A percentile compares a stretch with the other conserved stretches of the same genome.
phyloP scores from a whole-genome alignment of 2,329 filamentous ascomycete genomes.

The Diaporthe nobilis region DNA sequence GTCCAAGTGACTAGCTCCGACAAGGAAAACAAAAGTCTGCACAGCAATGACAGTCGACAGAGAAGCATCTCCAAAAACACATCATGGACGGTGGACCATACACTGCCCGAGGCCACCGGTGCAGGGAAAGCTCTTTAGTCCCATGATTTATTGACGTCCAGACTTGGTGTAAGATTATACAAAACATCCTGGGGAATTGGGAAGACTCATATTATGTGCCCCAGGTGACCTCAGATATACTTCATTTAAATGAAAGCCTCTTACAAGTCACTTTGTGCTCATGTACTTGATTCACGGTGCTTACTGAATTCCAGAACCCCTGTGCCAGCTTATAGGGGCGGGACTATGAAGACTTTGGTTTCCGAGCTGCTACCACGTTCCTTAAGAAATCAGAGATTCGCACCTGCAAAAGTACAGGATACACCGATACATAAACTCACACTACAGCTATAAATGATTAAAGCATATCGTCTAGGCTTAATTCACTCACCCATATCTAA shows the following conservation, averaged over 20 bases:
- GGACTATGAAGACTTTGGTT: neutral
- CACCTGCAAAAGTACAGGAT: too few relatives aligned
- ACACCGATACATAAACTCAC: too few relatives aligned
- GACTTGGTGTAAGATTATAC: neutral
- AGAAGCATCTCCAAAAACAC: conserved; percentile 39
- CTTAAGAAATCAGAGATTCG: too few relatives aligned
- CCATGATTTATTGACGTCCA: neutral
- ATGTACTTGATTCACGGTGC: neutral
- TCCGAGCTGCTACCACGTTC: too few relatives aligned
- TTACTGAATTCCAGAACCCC: neutral
- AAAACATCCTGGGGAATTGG: too few relatives aligned
- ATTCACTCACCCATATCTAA: too few relatives aligned
- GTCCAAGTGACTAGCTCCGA: conserved; percentile 10
- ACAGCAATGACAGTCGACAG: conserved; percentile 15
- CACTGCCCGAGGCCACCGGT: neutral
- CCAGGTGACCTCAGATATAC: neutral
- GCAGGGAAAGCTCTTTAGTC: neutral
- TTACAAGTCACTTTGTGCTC: neutral
- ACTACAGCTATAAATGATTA: too few relatives aligned
- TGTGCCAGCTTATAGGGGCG: neutral
- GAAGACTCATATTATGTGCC: accelerated
- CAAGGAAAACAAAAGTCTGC: neutral
- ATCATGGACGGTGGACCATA: conserved; percentile 34
- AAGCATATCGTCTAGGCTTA: too few relatives aligned
- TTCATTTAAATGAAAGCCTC: neutral